Evolutionary conservation across 345 rosid genomes (phyloP).

Genomic region (Linum lewisii): DNA sequence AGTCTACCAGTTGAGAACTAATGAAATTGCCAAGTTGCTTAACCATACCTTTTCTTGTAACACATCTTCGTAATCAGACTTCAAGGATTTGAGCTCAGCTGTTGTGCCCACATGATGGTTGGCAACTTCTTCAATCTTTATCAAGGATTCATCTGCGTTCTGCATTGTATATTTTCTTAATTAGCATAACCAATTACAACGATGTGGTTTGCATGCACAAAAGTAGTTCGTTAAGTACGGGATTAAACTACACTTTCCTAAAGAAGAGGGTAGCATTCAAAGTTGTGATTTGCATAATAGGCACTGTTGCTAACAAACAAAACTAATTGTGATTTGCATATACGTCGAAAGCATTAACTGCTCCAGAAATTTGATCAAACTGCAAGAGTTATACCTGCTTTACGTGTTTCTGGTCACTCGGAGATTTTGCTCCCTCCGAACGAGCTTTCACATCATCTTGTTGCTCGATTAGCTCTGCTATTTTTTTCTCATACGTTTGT

Average conservation of each 20-base stretch:
- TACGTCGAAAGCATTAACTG: neutral
- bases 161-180: conserved; percentile 15
- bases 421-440: conserved; percentile 32
- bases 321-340: too few relatives aligned
- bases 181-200: neutral
- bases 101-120: conserved; percentile 36
- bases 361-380: neutral
- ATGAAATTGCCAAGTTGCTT: neutral
- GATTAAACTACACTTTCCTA: too few relatives aligned
- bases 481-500: conserved; percentile 56
- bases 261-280: too few relatives aligned
- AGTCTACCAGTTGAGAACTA: neutral
- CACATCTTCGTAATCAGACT: conserved; percentile 40
- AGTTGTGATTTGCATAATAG: too few relatives aligned
- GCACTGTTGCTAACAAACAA: too few relatives aligned
- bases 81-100: conserved; percentile 52
- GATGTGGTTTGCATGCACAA: neutral
- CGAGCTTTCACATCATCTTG: conserved; percentile 40
- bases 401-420: conserved; percentile 40
- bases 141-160: conserved; percentile 40
- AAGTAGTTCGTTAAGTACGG: neutral
- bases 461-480: conserved; percentile 46
- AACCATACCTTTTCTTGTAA: conserved; percentile 54
- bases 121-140: conserved; percentile 37
- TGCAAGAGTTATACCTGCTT: conserved; percentile 43